Percentiles rank a stretch among this genome's conserved stretches.
Evolutionary conservation across 2,329 filamentous ascomycete genomes (phyloP).

Genomic region (Nemania serpens): DNA sequence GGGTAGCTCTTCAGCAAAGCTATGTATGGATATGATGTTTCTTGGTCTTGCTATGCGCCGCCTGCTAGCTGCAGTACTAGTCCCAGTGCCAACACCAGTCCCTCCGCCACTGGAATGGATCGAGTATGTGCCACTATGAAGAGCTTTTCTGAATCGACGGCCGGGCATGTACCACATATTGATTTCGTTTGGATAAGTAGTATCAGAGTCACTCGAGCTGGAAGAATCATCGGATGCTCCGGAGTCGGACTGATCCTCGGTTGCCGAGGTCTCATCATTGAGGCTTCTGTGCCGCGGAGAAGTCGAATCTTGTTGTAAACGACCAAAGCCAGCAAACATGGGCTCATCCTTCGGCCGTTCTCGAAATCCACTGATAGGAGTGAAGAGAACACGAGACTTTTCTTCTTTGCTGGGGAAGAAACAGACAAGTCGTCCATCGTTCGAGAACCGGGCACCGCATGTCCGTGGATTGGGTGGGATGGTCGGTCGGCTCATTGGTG

Average conservation of each 20-base stretch:
- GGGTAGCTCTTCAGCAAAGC: slow-evolving; percentile 73
- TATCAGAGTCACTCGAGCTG: slow-evolving; percentile 64
- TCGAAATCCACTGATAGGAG: slow-evolving; percentile 50
- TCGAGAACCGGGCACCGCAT: slow-evolving; percentile 65
- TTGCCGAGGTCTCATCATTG: slow-evolving; percentile 56
- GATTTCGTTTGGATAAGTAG: slow-evolving; percentile 64
- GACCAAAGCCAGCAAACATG: slow-evolving; percentile 62
- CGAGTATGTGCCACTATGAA: slow-evolving; percentile 59
- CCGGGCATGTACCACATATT: slow-evolving; percentile 61
- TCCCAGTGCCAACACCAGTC: slow-evolving; percentile 62
- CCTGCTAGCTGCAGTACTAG: slow-evolving; percentile 58
- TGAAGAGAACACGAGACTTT: slow-evolving; percentile 56
- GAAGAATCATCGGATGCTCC: slow-evolving; percentile 55
- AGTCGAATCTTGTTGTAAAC: slow-evolving; percentile 56
- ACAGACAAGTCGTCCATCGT: slow-evolving; percentile 66
- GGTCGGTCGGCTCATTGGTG: slow-evolving; percentile 55
- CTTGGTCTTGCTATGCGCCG: slow-evolving; percentile 57
- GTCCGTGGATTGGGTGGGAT: slow-evolving; percentile 61
- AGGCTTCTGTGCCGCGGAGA: slow-evolving; percentile 51
- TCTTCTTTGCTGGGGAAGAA: slow-evolving; percentile 73
- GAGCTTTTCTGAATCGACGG: slow-evolving; percentile 57
- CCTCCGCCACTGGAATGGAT: slow-evolving; percentile 64
- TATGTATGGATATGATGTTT: slow-evolving; percentile 75
- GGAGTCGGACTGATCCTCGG: slow-evolving; percentile 57
- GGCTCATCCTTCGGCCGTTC: slow-evolving; percentile 59